phyloP scores from a whole-genome alignment of 257 asterid genomes.

The Solanum clarkiae region DNA sequence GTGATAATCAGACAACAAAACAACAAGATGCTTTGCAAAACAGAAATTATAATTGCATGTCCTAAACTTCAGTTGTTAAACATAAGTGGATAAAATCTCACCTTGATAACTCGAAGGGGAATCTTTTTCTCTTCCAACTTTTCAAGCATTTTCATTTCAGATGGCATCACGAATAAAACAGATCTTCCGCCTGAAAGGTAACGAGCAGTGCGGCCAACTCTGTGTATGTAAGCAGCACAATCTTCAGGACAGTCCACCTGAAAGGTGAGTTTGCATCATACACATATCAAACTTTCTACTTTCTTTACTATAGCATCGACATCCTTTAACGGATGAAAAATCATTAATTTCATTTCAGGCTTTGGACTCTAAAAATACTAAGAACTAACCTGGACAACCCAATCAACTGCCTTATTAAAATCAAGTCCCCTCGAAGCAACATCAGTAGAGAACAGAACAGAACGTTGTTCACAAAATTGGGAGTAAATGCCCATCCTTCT shows the following conservation, averaged over 20 bases:
- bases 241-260: slow-evolving; percentile 97
- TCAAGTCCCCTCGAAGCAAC: slow-evolving; percentile 97
- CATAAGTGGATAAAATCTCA: neutral
- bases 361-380: neutral
- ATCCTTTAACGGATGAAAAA: neutral
- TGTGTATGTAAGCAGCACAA: slow-evolving; percentile 81
- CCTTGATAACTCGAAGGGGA: slow-evolving; percentile 64
- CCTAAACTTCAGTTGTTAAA: neutral
- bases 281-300: neutral
- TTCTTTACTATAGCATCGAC: neutral
- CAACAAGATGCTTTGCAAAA: neutral
- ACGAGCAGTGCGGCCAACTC: slow-evolving; percentile 99
- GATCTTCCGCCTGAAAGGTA: slow-evolving; percentile 82
- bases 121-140: slow-evolving; percentile 76
- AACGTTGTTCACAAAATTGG: slow-evolving; percentile 67
- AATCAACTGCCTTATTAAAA: slow-evolving; percentile 79
- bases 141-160: slow-evolving; percentile 73
- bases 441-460: slow-evolving; percentile 75
- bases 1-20: neutral
- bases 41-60: neutral
- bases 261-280: neutral
- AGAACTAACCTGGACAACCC: slow-evolving; percentile 91
- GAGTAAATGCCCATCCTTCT: slow-evolving; percentile 69
- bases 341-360: neutral
- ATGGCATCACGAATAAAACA: slow-evolving; percentile 66